Evolutionary conservation across 805 yeast species (phyloP), one percentile per base, ranked within the genome.

Genomic region (Teunomyces gatunensis): DNA sequence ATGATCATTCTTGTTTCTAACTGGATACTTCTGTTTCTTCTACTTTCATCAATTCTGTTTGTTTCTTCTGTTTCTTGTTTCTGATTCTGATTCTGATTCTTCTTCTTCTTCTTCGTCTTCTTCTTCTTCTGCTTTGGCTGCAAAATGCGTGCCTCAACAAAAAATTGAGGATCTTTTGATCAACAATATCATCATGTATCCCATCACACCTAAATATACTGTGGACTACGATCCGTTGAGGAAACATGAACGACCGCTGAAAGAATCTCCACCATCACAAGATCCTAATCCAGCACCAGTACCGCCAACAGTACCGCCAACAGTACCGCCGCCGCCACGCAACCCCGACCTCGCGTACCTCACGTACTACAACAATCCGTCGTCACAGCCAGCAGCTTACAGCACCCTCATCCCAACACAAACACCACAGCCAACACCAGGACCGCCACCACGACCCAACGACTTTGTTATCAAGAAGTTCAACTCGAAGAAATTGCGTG

Each of bases 401-500:
- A 39, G 41, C 18, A 45, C 47, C 41, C 46, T 33, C 23, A 37
- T 25, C n/a, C 50, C 44, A 10, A 30, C 29, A 41, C 45, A 30
- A 12, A 39, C 33, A 21, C 44, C 42, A 6, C 27, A 6, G 4
- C 27, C 2, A 4, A 1, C 27, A 25, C 27, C 27, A 9, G 10
- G 7, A 4, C 27, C 10, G 27, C 39, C 21, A 30, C 42, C 27
- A 27, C 39, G 34, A 47, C 43, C 18, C 17, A 12, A 42, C 29
- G 35, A 42, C 20, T 45, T 45, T 28, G 44, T 39, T 28, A 46
- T 45, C 32, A 45, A 46, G 36, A 45, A 44, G 25, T 35, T 44
- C 27, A 28, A 27, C 25, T 32, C 48, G n/a, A 47, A 45, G 25
- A 40, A 48, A 11, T 33, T 10, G 15, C 20, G n/a, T 41, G 25